Conservation (phyloP, 1,139 yeast genomes). For the Debaryomyces sp. region DNA sequence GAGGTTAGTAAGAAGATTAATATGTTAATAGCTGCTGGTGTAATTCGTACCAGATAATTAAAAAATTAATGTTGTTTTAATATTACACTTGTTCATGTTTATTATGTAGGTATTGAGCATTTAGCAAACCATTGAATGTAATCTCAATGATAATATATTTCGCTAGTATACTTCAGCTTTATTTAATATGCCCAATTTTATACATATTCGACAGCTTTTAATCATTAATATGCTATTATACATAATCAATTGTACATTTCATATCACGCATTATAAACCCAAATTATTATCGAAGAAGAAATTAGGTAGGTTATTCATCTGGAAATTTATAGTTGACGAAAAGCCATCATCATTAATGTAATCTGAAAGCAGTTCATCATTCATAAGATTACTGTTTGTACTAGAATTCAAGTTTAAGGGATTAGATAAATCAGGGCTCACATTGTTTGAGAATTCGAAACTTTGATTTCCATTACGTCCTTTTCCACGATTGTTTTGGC, state of each 20-base stretch:
- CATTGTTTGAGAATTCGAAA: neutral
- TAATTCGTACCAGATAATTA: constrained; percentile 82
- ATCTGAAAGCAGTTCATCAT: constrained; percentile 16
- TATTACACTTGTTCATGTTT: too few relatives aligned
- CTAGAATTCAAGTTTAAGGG: constrained; percentile 21
- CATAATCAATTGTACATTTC: neutral
- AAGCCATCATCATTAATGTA: constrained; percentile 21
- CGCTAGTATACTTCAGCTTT: too few relatives aligned
- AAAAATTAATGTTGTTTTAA: neutral
- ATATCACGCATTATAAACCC: constrained; percentile 18
- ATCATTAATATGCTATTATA: neutral
- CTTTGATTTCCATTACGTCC: neutral
- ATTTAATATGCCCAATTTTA: too few relatives aligned
- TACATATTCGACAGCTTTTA: too few relatives aligned
- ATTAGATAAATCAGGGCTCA: constrained; percentile 26
- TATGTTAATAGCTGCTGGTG: constrained; percentile 93
- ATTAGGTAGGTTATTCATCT: constrained; percentile 34
- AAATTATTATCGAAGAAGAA: constrained; percentile 43
- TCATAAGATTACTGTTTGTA: neutral
- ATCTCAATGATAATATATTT: too few relatives aligned
- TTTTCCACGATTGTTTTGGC: neutral
- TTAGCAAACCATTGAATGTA: too few relatives aligned
- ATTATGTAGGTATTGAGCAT: too few relatives aligned
- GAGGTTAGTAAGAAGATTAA: constrained; percentile 87
- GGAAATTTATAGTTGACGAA: constrained; percentile 17